Conservation (phyloP, 306 rosid species). For the Ceratonia siliqua region DNA sequence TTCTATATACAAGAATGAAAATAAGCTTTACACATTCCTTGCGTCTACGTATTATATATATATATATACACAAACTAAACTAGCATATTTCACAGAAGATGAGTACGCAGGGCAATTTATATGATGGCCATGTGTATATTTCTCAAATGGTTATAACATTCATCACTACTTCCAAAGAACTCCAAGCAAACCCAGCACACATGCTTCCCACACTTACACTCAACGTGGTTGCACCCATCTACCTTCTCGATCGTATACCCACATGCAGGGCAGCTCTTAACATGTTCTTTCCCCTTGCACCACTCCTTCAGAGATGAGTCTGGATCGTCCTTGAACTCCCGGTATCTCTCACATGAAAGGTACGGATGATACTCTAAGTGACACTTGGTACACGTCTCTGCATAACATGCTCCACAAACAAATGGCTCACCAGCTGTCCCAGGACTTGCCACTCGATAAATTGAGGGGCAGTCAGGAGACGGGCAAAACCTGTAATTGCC, state of each 20-base stretch:
- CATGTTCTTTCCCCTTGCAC: conserved; percentile 78
- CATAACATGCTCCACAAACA: conserved; percentile 80
- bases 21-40: conserved; percentile 34
- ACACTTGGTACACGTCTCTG: conserved; percentile 83
- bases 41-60: conserved; percentile 10
- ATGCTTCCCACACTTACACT: conserved; percentile 85
- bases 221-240: conserved; percentile 92
- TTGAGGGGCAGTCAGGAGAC: conserved; percentile 85
- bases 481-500: conserved; percentile 84
- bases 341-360: conserved; percentile 71
- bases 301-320: conserved; percentile 80
- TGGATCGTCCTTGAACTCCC: conserved; percentile 79
- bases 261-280: conserved; percentile 72
- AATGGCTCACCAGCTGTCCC: conserved; percentile 59
- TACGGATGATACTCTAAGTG: conserved; percentile 87
- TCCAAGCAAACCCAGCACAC: conserved; percentile 93
- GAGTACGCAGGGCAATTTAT: conserved; percentile 29
- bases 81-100: not conserved
- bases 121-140: conserved; percentile 56
- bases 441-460: conserved; percentile 66
- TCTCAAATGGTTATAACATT: conserved; percentile 79
- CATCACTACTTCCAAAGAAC: conserved; percentile 53
- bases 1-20: conserved; percentile 17
- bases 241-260: conserved; percentile 73
- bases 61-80: conserved; percentile 6